Evolutionary conservation across 805 yeast species (phyloP).

Genomic region (Pichia deserticola): DNA sequence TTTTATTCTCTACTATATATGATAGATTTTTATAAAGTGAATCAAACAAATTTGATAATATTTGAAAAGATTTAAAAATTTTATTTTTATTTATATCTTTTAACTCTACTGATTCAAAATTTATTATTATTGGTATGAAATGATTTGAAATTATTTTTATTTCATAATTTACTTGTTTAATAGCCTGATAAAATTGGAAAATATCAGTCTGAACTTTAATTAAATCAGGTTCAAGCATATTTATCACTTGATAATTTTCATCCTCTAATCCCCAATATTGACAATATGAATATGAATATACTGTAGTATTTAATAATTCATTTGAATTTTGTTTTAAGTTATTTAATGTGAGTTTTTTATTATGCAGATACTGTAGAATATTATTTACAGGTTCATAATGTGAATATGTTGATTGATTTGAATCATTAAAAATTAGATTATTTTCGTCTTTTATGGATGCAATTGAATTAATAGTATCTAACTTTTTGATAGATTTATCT

Average conservation of each 20-base stretch:
- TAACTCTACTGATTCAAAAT: neutral
- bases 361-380: neutral
- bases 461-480: neutral
- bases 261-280: slow-evolving; percentile 1
- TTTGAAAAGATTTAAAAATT: neutral
- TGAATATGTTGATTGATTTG: neutral
- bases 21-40: neutral
- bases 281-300: slow-evolving; percentile 1
- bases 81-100: neutral
- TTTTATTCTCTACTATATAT: neutral
- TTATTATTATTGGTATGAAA: neutral
- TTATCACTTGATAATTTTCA: neutral
- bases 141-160: neutral
- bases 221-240: slow-evolving; percentile 1
- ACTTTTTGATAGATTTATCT: neutral
- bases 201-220: neutral
- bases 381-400: slow-evolving; percentile 7
- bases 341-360: neutral
- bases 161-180: neutral
- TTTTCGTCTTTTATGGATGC: neutral
- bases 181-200: neutral
- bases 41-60: neutral
- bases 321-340: neutral
- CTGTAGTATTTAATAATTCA: neutral
- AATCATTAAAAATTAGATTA: too few relatives aligned